Evolutionary conservation across 2,329 filamentous ascomycete genomes (phyloP), one percentile per base, ranked within the genome.

Genomic region (Colletotrichum lini): DNA sequence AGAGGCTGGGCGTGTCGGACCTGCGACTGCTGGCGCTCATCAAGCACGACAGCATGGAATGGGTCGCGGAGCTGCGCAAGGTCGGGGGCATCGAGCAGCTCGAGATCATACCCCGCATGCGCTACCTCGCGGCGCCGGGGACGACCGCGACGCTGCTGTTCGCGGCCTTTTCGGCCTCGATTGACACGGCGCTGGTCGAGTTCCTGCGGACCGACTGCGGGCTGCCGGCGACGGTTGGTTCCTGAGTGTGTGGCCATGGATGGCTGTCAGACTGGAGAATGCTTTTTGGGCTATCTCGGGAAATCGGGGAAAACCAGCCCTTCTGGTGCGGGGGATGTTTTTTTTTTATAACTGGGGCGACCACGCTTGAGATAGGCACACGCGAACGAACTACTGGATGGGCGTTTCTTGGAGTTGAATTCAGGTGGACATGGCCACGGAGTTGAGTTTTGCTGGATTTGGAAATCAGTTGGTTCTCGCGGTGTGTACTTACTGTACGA

Each of bases 81-180:
- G 79, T 91, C 35, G 83, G 80, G 50, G 84, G 84, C 0, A 76
- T 91, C 72, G 78, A 82, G 68, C 82, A 86, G 44, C 72, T 92
- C 52, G 84, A 86, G 44, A 84, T 92, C 3, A 78, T 82, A 35
- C 84, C 88, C 3, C 81, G 90, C 35, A 83, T 90, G 16, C 86
- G 88, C 73, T 83, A 86, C 73, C 87, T 88, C 77, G 85, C 87
- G 2, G 79, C 83, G 35, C 86, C 87, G 1, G 83, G 84, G 65
- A 88, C 85, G 21, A 84, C 85, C 67, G 84, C 84, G 54, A 87
- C 90, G 85, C 83, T 87, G 4, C 84, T 89, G 72, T 90, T 88
- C 76, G 86, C 89, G 2, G 85, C 88, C 30, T 89, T 92, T 73
- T 91, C 89, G 40, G 85, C 84, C 44, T 91, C 89, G 65, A 86